phyloP scores from a whole-genome alignment of 116 monocot species.

The Trichopus zeylanicus region DNA sequence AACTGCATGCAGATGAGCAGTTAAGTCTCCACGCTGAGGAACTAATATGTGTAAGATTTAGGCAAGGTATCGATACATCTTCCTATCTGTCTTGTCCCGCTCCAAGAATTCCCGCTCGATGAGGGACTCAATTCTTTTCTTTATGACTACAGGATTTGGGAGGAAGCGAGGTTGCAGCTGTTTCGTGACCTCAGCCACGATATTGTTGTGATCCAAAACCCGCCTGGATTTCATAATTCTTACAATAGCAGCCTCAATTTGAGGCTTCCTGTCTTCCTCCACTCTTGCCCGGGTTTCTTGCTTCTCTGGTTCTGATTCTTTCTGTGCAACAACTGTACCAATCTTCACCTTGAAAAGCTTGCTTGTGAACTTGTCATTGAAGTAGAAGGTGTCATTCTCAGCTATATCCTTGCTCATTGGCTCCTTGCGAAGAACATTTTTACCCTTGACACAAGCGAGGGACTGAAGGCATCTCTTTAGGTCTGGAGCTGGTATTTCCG shows the following conservation, averaged over 20 bases:
- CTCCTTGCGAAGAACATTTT: slow-evolving; percentile 81
- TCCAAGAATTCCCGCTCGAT: slow-evolving; percentile 92
- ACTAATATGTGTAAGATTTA: slow-evolving; percentile 10
- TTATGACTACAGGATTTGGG: slow-evolving; percentile 85
- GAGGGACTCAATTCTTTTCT: slow-evolving; percentile 84
- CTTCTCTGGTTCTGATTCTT: slow-evolving; percentile 87
- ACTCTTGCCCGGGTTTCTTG: slow-evolving; percentile 83
- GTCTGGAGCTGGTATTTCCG: slow-evolving; percentile 64
- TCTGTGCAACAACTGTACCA: slow-evolving; percentile 79
- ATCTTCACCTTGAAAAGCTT: slow-evolving; percentile 94
- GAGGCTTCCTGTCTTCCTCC: slow-evolving; percentile 90
- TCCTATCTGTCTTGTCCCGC: slow-evolving; percentile 76
- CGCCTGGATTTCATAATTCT: slow-evolving; percentile 89
- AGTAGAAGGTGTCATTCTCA: slow-evolving; percentile 58
- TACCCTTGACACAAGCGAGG: slow-evolving; percentile 79
- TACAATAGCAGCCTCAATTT: slow-evolving; percentile 90
- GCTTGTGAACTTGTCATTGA: slow-evolving; percentile 79
- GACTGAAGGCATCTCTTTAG: slow-evolving; percentile 82
- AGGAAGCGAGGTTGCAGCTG: slow-evolving; percentile 81
- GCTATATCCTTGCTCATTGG: slow-evolving; percentile 91
- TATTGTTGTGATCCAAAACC: slow-evolving; percentile 88
- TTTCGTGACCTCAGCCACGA: slow-evolving; percentile 81
- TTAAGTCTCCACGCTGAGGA: not conserved
- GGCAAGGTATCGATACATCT: slow-evolving; percentile 86
- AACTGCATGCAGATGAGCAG: not conserved